Evolutionary conservation across 2,329 filamentous ascomycete species (phyloP).

Genomic region (Biscogniauxia sp.): DNA sequence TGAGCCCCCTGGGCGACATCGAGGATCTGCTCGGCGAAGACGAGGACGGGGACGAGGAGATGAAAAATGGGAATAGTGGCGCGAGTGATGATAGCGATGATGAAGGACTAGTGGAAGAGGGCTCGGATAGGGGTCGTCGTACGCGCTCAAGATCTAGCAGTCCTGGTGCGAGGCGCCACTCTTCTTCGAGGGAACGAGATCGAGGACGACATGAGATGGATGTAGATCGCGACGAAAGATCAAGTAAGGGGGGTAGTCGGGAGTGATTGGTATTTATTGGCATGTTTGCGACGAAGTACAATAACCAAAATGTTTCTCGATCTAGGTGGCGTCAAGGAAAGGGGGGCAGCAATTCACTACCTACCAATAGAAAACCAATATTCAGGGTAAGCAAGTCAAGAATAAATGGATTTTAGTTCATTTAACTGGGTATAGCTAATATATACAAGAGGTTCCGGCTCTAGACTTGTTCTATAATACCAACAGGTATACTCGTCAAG

Average conservation of each 20-base stretch:
- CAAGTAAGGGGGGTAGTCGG: constrained; percentile 12
- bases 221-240: constrained; percentile 31
- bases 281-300: neutral
- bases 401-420: neutral
- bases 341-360: neutral
- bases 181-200: constrained; percentile 21
- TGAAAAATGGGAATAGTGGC: constrained; percentile 19
- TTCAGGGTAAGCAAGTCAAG: constrained; percentile 5
- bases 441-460: neutral
- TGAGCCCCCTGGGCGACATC: constrained; percentile 78
- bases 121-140: constrained; percentile 13
- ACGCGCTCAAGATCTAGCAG: constrained; percentile 19
- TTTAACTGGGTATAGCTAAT: constrained; percentile 8
- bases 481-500: neutral
- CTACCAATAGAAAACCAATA: neutral
- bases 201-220: constrained; percentile 39
- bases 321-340: neutral
- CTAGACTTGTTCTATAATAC: neutral
- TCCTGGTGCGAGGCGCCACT: constrained; percentile 16
- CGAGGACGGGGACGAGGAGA: constrained; percentile 49
- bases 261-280: neutral
- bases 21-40: constrained; percentile 67
- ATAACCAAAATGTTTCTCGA: neutral
- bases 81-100: constrained; percentile 17
- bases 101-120: constrained; percentile 12